phyloP scores from a whole-genome alignment of 306 rosid species.

The Rubus idaeus region DNA sequence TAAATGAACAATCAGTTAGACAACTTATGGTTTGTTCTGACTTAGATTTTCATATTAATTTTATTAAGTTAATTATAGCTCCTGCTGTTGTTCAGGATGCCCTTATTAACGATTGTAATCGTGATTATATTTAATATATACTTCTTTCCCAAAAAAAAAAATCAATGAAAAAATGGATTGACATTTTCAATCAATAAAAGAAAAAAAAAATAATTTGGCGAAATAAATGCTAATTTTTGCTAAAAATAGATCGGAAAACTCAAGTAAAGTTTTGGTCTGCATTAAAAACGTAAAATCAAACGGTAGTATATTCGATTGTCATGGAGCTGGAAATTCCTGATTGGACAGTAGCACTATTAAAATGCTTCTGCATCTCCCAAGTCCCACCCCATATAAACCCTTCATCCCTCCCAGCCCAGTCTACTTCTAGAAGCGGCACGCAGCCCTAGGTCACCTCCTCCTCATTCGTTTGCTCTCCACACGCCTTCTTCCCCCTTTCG shows the following conservation, averaged over 20 bases:
- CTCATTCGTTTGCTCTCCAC: conserved; percentile 37
- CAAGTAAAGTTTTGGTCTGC: neutral
- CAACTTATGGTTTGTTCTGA: no score
- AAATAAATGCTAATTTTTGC: neutral
- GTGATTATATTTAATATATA: no score
- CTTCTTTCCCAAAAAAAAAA: no score
- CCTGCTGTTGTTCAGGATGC: no score
- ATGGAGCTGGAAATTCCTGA: neutral
- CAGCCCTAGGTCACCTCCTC: conserved; percentile 59
- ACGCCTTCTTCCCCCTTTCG: conserved; percentile 34
- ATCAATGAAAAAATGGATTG: neutral
- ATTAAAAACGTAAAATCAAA: neutral
- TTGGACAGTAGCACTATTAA: neutral
- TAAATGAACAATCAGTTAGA: no score
- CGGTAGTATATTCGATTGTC: neutral
- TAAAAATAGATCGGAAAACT: neutral
- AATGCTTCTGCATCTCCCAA: neutral
- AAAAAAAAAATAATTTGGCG: neutral
- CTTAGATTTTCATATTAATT: no score
- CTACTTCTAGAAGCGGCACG: conserved; percentile 35
- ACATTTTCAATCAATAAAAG: conserved; percentile 2
- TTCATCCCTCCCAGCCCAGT: neutral
- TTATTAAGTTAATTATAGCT: no score
- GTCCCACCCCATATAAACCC: neutral
- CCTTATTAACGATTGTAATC: no score